Conservation (phyloP, 306 rosid species). For the Prunus padus region DNA sequence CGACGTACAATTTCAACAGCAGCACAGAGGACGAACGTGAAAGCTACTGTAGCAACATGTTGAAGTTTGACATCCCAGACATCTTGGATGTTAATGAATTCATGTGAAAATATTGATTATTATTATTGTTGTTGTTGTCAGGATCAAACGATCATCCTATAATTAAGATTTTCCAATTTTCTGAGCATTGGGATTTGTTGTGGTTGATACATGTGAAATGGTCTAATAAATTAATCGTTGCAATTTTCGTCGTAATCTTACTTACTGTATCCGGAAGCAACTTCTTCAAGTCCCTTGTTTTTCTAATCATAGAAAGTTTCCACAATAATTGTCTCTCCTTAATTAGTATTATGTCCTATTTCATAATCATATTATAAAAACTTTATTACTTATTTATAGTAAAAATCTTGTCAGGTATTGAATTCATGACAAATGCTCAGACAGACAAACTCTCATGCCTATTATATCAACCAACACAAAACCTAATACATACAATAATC, state of each 20-base stretch:
- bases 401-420: neutral
- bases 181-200: constrained; percentile 21
- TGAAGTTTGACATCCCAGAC: constrained; percentile 65
- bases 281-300: neutral
- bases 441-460: neutral
- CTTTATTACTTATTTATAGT: neutral
- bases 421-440: constrained; percentile 9
- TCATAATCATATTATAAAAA: neutral
- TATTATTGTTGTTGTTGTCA: neutral
- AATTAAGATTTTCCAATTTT: constrained; percentile 14
- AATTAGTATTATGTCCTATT: neutral
- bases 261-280: constrained; percentile 25
- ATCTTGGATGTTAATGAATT: constrained; percentile 52
- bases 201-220: constrained; percentile 42
- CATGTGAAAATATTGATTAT: constrained; percentile 34
- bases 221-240: constrained; percentile 30
- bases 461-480: neutral
- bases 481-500: neutral
- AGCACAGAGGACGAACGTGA: constrained; percentile 79
- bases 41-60: constrained; percentile 62
- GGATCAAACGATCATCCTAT: constrained; percentile 21
- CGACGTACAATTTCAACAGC: constrained; percentile 42
- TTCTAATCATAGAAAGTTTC: constrained; percentile 26
- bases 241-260: constrained; percentile 24
- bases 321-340: constrained; percentile 25